Base-by-base conservation (phyloP, 345 rosid genomes). In the Hibiscus syriacus region DNA sequence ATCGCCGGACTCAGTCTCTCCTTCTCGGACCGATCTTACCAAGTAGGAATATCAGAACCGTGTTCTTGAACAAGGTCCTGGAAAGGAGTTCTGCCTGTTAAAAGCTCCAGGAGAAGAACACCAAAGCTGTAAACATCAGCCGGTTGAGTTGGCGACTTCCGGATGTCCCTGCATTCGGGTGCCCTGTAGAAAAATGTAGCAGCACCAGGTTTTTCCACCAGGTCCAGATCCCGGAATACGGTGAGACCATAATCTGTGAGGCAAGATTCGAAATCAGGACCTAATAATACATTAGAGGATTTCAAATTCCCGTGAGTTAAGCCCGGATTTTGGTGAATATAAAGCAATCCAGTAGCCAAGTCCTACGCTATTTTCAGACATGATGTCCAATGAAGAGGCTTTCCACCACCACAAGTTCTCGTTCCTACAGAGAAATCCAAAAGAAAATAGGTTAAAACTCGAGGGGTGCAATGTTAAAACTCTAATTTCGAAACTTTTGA, bases 341-440 rank as follows among this genome's bases (percentile, higher is more conserved):
- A 86, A 45, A 89, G 89, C 60, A 94, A 79, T 50, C 87, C 96
- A 1, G 91, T 81, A 5, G 97, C 99, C 63, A 94, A 81, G 82
- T 94, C 99, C 79, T 94, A 97, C 0, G 97, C 97, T 78, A 94
- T 94, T 81, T 94, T 94, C 20, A 94, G 81, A 79, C 99, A 94
- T 22, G 99, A 94, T 14, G 99, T 94, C 97, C 97, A 94, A 48
- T 94, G 99, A 62, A 94, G 92, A n/a, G 99, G 97, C 87, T 91
- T 94, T 67, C 99, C 99, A 34, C 84, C 81, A 13, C 92, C 96
- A 9, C 92, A 77, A 70, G 89, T 78, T 69, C 95, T 86, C 17
- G 95, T 81, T 71, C 99, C 99, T 94, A 73, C 68, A 73, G 27
- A 17, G 54, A 41, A 58, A 13, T 19, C 22, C 66, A 39, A 43